These are phyloP conservation scores for Epichloe brachyelytri DNA, from an alignment of 2,329 filamentous ascomycete genomes.

Conservation along the genomic window DNA sequence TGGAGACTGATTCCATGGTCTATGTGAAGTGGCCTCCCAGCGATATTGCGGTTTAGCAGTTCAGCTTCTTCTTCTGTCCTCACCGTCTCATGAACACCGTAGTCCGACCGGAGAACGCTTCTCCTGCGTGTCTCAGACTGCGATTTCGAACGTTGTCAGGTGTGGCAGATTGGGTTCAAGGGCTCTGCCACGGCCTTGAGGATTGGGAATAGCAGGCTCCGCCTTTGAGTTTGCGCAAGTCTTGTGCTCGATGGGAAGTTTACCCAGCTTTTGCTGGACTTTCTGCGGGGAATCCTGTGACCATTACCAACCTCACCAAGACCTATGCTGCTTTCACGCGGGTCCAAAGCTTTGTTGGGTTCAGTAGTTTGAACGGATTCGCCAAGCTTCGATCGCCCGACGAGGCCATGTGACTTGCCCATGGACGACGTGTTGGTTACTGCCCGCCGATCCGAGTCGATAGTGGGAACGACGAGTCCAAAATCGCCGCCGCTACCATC, in stretches of 20 bases:
- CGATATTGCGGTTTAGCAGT: constrained; percentile 14
- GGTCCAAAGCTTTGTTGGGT: background rate
- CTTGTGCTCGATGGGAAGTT: background rate
- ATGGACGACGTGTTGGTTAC: background rate
- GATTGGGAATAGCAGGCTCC: background rate
- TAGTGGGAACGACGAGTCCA: background rate
- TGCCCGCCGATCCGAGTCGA: background rate
- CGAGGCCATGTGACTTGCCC: background rate
- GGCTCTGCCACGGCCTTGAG: no score
- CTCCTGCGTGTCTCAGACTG: background rate
- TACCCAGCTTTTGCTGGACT: constrained; percentile 7
- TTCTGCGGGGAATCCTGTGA: constrained; percentile 5
- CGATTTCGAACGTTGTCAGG: background rate
- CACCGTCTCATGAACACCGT: background rate
- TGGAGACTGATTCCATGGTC: constrained; percentile 31
- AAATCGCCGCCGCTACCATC: constrained; percentile 6
- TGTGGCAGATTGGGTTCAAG: background rate
- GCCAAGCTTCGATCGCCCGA: background rate
- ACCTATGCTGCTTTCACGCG: background rate
- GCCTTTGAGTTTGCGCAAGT: background rate
- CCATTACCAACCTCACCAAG: background rate
- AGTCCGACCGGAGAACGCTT: background rate
- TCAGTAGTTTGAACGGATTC: background rate
- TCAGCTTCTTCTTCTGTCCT: constrained; percentile 12
- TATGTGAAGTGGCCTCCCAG: constrained; percentile 13